Base-by-base conservation (phyloP, 169 alveolate genomes). In the Eimeria tenella region DNA sequence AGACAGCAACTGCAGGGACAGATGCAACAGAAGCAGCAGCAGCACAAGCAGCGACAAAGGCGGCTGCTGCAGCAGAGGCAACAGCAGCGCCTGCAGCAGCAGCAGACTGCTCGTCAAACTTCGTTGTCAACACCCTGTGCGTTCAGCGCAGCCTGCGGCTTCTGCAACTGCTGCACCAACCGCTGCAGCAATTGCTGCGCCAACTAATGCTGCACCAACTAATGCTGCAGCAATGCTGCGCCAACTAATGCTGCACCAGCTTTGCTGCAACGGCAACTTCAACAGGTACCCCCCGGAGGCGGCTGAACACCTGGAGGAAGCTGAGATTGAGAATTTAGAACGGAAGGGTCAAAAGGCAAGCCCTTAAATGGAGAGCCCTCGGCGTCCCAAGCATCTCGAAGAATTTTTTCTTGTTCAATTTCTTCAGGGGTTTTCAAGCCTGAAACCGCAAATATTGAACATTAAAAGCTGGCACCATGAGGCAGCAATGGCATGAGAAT, bases 331-430 rank as follows among this genome's bases (percentile, higher is more conserved):
- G 73, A 63, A 63, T 63, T 63, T 95, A 89, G 96, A 86, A 92
- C 94, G 95, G 31, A 94, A 90, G 99, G 99, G 83, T 97, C 98
- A 94, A 97, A 97, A 23, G 98, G 98, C 49, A 95, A 86, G 56
- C 98, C 98, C 60, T 96, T 97, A 71, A 98, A 98, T n/a, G 99
- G 98, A 9, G 98, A 96, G 23, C 98, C 98, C 74, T 97, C 98
- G 62, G 98, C 97, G 86, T 96, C 93, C 97, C 98, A 96, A 4
- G 98, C 98, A 79, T 97, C 97, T 94, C 96, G 96, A 93, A 97
- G 88, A 9, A 96, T 94, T 53, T 97, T 97, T 86, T 96, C 95
- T 95, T 96, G 94, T 86, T 96, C 95, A 88, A 97, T 97, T 86
- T 97, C 98, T 83, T 97, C 99, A 4, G 98, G 89, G 1, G 98